Evolutionary conservation across 345 rosid genomes (phyloP), one percentile per base, ranked within the genome.

Genomic region (Xanthoceras sorbifolium): DNA sequence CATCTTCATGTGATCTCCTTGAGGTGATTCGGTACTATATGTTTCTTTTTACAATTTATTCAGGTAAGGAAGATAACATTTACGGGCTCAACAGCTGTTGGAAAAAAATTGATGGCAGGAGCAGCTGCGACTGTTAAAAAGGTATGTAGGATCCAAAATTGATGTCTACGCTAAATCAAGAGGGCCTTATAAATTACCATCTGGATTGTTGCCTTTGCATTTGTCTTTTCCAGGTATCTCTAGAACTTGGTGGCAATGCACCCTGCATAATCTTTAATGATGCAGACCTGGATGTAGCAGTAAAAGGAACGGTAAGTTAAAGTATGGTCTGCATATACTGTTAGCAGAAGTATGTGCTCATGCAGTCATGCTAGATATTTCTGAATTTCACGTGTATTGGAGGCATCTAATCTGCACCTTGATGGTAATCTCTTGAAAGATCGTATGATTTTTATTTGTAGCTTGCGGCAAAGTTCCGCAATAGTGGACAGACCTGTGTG

Each of bases 191-290:
- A 73, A 67, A 63, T 67, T 6, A 10, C 28, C 32, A 22, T 15
- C 67, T 6, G 72, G 79, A 64, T 82, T 75, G 77, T 71, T 78
- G 67, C 38, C 60, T 77, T 64, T 28, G 5, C 38, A 54, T 66
- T 72, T 80, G 38, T 28, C 69, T 68, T 65, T 64, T 76, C 26
- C 81, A 92, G 99, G 72, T 93, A 64, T 93, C 99, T 80, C 84
- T 96, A 79, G 99, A 96, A 85, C 98, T 96, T 64, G 99, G 97
- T 20, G 99, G 99, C 70, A 93, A 93, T 81, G 99, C 99, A 72
- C 99, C 97, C 64, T 96, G 97, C 87, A 96, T 96, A 77, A 84
- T 96, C 76, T 96, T 96, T 87, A 94, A 96, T 82, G 97, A 92
- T 78, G 99, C 99, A 25, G 92, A 93, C 85, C 65, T 93, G 80